phyloP scores from a whole-genome alignment of 441 rosid genomes.

The Adansonia madagascariensis region DNA sequence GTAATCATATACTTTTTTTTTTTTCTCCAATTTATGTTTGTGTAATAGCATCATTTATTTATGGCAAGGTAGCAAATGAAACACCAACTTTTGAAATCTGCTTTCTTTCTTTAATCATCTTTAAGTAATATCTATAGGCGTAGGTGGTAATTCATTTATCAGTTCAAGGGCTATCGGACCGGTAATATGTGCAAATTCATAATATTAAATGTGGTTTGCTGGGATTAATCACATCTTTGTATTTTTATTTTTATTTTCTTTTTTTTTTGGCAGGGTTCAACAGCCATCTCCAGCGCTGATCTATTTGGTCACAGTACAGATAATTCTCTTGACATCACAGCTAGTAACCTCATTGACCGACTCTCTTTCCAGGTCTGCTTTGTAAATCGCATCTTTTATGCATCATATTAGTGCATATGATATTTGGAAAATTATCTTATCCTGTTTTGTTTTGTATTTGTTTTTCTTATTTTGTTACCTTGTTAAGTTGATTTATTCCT shows the following conservation, averaged over 20 bases:
- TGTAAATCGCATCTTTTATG: background rate
- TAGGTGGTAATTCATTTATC: background rate
- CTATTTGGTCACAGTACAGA: slow-evolving; percentile 69
- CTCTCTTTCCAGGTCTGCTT: slow-evolving; percentile 83
- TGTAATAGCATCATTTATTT: background rate
- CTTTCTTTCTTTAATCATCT: background rate
- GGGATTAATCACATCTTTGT: background rate
- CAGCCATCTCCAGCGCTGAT: slow-evolving; percentile 94
- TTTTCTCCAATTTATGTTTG: background rate
- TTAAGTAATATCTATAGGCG: background rate
- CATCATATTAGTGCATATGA: background rate
- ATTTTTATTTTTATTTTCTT: background rate
- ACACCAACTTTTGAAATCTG: background rate
- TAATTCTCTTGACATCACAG: slow-evolving; percentile 67
- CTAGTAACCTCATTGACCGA: slow-evolving; percentile 86
- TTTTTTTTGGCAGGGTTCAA: slow-evolving; percentile 57
- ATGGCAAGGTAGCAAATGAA: background rate
- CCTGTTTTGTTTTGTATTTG: background rate
- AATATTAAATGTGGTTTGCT: background rate
- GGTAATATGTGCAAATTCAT: background rate
- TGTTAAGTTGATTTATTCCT: background rate
- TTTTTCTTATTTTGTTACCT: background rate
- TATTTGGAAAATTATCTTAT: background rate
- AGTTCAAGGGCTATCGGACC: background rate
- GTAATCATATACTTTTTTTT: background rate